Percentiles rank a stretch among this genome's conserved stretches.
These are phyloP conservation scores for Vitis cinerea DNA, from an alignment of 164 flowering plant species.

Conservation along the genomic window DNA sequence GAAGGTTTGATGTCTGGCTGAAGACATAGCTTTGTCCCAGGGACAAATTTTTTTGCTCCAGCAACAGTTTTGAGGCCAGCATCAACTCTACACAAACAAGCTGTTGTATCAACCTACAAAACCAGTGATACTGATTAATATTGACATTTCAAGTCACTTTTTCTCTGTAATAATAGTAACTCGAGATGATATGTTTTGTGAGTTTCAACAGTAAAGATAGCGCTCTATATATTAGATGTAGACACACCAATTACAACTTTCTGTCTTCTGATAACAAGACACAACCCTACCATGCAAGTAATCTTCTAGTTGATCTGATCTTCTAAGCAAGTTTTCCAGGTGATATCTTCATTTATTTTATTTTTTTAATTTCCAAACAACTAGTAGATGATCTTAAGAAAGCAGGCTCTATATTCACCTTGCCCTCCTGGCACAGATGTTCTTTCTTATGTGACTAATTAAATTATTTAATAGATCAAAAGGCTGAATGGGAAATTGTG, in stretches of 20 bases:
- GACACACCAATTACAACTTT: no score
- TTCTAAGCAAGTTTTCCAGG: no score
- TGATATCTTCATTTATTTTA: no score
- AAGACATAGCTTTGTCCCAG: conserved; percentile 72
- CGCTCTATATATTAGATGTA: background rate
- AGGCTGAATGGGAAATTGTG: background rate
- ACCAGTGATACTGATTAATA: background rate
- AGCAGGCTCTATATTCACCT: background rate
- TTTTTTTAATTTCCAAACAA: no score
- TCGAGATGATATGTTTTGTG: background rate
- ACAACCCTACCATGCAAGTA: no score
- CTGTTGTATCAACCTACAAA: conserved; percentile 74
- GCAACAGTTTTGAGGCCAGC: conserved; percentile 78
- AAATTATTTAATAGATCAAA: background rate
- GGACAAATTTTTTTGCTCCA: conserved; percentile 76
- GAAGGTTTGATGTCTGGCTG: conserved; percentile 75
- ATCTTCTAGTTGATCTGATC: no score
- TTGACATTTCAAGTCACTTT: background rate
- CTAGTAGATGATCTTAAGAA: background rate
- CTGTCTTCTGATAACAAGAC: no score
- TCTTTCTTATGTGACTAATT: background rate
- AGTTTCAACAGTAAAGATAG: background rate
- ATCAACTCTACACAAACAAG: conserved; percentile 83
- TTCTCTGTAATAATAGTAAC: background rate
- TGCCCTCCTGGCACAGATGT: no score